Percentiles rank a stretch among this genome's conserved stretches.
These are phyloP conservation scores for Elymus sibiricus DNA, from an alignment of 176 grass and related monocot species.

Conservation along the genomic window DNA sequence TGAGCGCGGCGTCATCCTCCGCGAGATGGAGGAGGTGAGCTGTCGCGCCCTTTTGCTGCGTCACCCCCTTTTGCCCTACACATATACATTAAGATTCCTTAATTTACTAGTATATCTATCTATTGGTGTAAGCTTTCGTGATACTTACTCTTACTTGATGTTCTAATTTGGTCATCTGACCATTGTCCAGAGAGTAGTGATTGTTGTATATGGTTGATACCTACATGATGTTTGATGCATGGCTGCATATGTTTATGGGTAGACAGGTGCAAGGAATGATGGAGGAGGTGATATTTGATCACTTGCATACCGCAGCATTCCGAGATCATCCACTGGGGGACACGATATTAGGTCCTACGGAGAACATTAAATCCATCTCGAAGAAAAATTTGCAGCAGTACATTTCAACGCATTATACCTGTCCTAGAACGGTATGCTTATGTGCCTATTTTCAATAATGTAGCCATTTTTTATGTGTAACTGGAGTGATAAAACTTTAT, in stretches of 20 bases:
- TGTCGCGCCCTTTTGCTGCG: slow-evolving; percentile 7
- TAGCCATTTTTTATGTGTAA: background rate
- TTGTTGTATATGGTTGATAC: background rate
- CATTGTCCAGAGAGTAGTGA: background rate
- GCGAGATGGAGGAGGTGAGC: slow-evolving; percentile 96
- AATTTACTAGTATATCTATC: slow-evolving; percentile 15
- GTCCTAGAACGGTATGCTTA: slow-evolving; percentile 76
- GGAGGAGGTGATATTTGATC: slow-evolving; percentile 98
- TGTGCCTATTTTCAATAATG: slow-evolving; percentile 9
- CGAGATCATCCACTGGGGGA: slow-evolving; percentile 74
- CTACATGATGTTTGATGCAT: slow-evolving; percentile 20
- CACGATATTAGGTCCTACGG: slow-evolving; percentile 91
- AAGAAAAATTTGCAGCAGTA: slow-evolving; percentile 74
- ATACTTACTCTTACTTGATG: background rate
- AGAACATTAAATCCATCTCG: slow-evolving; percentile 76
- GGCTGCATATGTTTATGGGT: slow-evolving; percentile 27
- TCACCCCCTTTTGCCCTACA: background rate
- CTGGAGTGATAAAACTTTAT: background rate
- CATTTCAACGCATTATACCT: slow-evolving; percentile 93
- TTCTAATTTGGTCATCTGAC: slow-evolving; percentile 5
- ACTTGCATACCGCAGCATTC: slow-evolving; percentile 92
- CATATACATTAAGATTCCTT: background rate
- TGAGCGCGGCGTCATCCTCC: slow-evolving; percentile 93
- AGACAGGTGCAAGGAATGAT: slow-evolving; percentile 89
- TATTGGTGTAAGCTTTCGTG: background rate